Evolutionary conservation across 2,329 filamentous ascomycete species (phyloP), one percentile per base, ranked within the genome.

Genomic region (Aspergillus brasiliensis): DNA sequence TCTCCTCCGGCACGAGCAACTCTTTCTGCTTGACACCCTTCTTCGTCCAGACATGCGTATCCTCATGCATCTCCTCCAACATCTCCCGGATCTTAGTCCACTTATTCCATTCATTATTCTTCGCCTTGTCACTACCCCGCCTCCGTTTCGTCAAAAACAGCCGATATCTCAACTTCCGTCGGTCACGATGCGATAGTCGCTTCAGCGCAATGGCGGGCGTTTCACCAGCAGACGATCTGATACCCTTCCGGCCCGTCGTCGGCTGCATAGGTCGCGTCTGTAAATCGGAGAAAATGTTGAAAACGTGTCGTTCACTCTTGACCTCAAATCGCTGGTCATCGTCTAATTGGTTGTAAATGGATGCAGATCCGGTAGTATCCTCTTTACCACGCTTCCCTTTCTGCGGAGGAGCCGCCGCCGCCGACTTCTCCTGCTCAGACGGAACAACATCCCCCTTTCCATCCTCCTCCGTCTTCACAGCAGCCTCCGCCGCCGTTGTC

Each of bases 1-100:
- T 75, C 53, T 73, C 71, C 55, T 79, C 76, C 2, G 73, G 69
- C 3, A 79, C 38, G 27, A 70, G 53, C 15, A 78, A 58, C 51
- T 72, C 70, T 62, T 72, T 73, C 25, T 70, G 66, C 47, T 62
- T 66, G 13, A 60, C 13, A 3, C 57, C 64, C 34, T 60, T 65
- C 38, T 56, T 65, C 3, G 34, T 46, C 37, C 56, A 62, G 15
- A 57, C 57, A 2, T 54, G 64, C 11, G 59, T 56, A 28, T 69
- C 58, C 23, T 60, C 55, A 31, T 69, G 63, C 23, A 74, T 49
- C 6, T 57, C 27, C 53, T 71, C 64, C 44, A 77, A 61, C 23
- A 73, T 49, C 6, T 67, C 59, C 57, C 68, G 65, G n/a, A 74
- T 62, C 17, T 68, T 66, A 23, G 56, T 61, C 70, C 70, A 74